Evolutionary conservation across 2,329 filamentous ascomycete species (phyloP), one percentile per base, ranked within the genome.

Genomic region (Juglanconis sp.): DNA sequence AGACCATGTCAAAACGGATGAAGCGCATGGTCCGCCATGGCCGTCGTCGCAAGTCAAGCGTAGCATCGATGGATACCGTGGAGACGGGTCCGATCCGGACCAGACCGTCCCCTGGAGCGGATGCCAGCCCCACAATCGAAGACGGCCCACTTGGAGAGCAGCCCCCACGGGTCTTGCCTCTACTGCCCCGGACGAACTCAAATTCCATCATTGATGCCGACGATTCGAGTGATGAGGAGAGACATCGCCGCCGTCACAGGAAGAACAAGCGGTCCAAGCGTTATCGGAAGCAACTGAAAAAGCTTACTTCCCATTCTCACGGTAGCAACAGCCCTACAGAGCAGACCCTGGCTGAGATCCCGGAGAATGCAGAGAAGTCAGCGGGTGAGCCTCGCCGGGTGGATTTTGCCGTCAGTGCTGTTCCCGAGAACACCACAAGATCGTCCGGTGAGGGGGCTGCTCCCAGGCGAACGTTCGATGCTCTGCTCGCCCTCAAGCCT

Each of bases 41-140:
- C 56, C 85, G 85, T 68, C 87, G 85, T 65, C 87, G 90, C 73
- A 96, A 94, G 79, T 93, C 89, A 0, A 94, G 88, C 66, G 79
- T 83, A 38, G 86, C 86, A 68, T 92, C 87, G 31, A 84, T 84
- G 62, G 88, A 91, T 13, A 85, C 81, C 2, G 67, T 69, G 15
- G 70, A 74, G 3, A 67, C 64, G 7, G 67, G 64, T 17, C 64
- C 62, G 4, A 64, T 65, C 6, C 75, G 71, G 10, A 74, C 75
- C 4, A 74, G 75, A 5, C 73, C 77, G 0, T 82, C 80, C 1
- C 74, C 78, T 47, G 76, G 74, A 30, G 74, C 74, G 3, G 71
- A 71, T 36, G 68, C 68, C 7, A 74, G 69, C 57, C 71, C 72
- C 31, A 61, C 63, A 13, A 61, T 67, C 4, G 79, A 81, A 3